A percentile compares a stretch with the other conserved stretches of the same genome.
phyloP scores from a whole-genome alignment of 768 basidiomycete genomes.

The Mycena latifolia region DNA sequence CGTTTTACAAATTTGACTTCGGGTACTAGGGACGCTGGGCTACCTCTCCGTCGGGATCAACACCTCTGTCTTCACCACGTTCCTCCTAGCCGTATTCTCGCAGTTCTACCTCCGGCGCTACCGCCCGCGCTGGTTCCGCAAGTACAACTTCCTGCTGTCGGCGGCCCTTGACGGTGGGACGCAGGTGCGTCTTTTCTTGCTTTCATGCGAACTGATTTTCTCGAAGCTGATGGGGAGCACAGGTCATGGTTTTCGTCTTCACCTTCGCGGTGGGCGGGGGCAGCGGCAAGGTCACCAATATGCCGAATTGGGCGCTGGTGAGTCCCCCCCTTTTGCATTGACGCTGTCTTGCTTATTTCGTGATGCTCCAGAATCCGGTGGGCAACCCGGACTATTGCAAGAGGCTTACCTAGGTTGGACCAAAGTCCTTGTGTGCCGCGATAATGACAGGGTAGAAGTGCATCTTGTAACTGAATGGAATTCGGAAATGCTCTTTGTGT shows the following conservation, averaged over 20 bases:
- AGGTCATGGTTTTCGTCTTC: conserved; percentile 68
- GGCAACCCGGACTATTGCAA: conserved; percentile 19
- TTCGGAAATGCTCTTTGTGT: too few relatives aligned
- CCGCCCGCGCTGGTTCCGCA: conserved; percentile 61
- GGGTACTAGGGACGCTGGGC: conserved; percentile 56
- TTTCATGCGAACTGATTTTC: conserved; percentile 55
- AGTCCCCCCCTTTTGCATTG: too few relatives aligned
- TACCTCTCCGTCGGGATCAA: conserved; percentile 65
- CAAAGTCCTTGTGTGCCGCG: too few relatives aligned
- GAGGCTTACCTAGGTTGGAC: too few relatives aligned
- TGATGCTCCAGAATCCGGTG: conserved; percentile 1
- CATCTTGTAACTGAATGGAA: too few relatives aligned
- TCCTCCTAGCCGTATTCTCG: conserved; percentile 57
- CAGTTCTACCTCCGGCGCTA: conserved; percentile 61
- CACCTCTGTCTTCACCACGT: conserved; percentile 56
- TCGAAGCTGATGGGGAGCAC: conserved; percentile 52
- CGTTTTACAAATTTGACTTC: conserved; percentile 4
- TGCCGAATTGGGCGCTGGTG: conserved; percentile 56
- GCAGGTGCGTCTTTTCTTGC: conserved; percentile 48
- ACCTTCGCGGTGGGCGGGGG: conserved; percentile 65
- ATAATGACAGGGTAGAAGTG: too few relatives aligned
- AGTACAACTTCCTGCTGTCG: conserved; percentile 56
- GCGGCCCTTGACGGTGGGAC: conserved; percentile 53
- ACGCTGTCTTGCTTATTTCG: too few relatives aligned
- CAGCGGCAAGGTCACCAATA: conserved; percentile 50